These are phyloP conservation scores for Fagus crenata DNA, from an alignment of 306 rosid species.

Conservation along the genomic window DNA sequence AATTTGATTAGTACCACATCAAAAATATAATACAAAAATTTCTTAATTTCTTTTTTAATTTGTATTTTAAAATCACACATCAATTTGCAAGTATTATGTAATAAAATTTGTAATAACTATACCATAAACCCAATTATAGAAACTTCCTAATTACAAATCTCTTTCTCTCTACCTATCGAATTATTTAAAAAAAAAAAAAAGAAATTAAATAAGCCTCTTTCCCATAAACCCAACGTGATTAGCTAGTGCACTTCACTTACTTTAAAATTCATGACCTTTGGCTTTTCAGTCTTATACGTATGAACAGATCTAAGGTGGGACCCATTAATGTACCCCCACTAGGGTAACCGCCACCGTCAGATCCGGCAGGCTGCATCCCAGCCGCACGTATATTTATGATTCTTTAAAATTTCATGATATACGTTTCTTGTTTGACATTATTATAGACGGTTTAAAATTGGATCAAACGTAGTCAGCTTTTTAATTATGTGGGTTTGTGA, in stretches of 20 bases:
- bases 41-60: too few relatives aligned
- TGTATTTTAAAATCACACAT: too few relatives aligned
- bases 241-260: neutral
- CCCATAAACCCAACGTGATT: neutral
- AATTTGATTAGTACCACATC: too few relatives aligned
- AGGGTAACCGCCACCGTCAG: conserved; percentile 67
- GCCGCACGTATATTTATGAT: conserved; percentile 51
- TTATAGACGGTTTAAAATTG: conserved; percentile 31
- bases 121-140: too few relatives aligned
- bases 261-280: conserved; percentile 43
- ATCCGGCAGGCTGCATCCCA: conserved; percentile 64
- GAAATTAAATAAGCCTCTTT: too few relatives aligned
- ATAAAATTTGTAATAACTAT: too few relatives aligned
- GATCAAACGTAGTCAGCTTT: conserved; percentile 61
- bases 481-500: conserved; percentile 45
- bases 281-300: conserved; percentile 18
- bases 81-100: too few relatives aligned
- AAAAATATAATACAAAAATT: too few relatives aligned
- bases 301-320: conserved; percentile 63
- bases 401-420: neutral
- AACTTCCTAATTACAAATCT: too few relatives aligned
- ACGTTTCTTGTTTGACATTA: conserved; percentile 25
- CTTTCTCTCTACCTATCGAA: too few relatives aligned
- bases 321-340: conserved; percentile 53
- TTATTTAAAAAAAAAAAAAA: too few relatives aligned